Percentiles rank a stretch among this genome's conserved stretches.
Conservation (phyloP, 1,284 basidiomycete species). For the Leccinum fallax region DNA sequence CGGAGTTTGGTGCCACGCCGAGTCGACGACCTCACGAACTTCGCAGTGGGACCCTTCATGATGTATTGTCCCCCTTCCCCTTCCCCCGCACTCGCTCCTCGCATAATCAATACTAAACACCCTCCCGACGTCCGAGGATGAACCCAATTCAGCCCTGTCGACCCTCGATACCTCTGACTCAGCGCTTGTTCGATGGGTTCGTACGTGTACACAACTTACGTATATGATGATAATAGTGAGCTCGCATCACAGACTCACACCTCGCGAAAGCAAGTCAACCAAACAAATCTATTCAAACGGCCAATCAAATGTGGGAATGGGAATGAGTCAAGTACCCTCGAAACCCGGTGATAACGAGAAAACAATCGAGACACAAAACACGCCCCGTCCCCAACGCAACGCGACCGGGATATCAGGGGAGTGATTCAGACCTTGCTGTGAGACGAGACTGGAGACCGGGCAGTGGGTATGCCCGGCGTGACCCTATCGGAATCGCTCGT, state of each 20-base stretch:
- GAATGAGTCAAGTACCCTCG: not conserved
- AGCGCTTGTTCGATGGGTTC: not conserved
- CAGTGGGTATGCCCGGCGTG: not conserved
- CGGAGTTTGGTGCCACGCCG: conserved; percentile 1
- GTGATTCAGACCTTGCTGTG: not conserved
- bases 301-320: not conserved
- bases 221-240: not conserved
- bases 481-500: not conserved
- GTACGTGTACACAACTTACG: not conserved
- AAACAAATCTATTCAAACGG: not conserved
- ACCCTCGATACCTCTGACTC: not conserved
- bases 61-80: not conserved
- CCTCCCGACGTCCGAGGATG: not conserved
- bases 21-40: not conserved
- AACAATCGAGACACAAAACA: not conserved
- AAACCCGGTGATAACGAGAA: not conserved
- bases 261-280: not conserved
- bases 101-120: not conserved
- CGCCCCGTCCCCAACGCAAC: not conserved
- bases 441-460: not conserved
- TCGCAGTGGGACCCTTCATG: not conserved
- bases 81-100: not conserved
- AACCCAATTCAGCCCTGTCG: not conserved
- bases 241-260: not conserved
- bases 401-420: not conserved